phyloP scores from a whole-genome alignment of 805 yeast genomes.

The Yamadazyma akitaensis region DNA sequence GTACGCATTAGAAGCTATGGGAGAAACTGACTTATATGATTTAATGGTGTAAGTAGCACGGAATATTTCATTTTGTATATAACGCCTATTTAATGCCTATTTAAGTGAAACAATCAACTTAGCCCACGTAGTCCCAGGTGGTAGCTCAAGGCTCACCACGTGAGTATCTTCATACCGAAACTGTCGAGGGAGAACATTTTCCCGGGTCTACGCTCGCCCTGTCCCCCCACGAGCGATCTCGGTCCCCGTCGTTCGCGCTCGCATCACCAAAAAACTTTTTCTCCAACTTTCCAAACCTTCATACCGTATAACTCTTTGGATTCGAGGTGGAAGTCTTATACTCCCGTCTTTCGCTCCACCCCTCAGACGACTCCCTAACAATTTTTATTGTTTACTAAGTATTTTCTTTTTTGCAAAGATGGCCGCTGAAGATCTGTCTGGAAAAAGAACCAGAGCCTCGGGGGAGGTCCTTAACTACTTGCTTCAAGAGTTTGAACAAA shows the following conservation, averaged over 20 bases:
- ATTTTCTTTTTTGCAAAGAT: background rate
- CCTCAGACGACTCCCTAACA: background rate
- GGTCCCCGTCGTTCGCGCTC: background rate
- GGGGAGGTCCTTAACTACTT: slow-evolving; percentile 74
- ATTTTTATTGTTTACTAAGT: too few species aligned
- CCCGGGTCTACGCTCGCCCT: background rate
- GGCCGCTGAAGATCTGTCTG: slow-evolving; percentile 4
- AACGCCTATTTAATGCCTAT: background rate
- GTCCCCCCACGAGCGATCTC: background rate
- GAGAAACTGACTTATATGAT: slow-evolving; percentile 29
- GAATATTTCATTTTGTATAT: too few species aligned
- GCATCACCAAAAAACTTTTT: slow-evolving; percentile 4
- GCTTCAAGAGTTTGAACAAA: slow-evolving; percentile 63
- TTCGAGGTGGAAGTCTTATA: background rate
- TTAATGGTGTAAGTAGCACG: slow-evolving; percentile 12
- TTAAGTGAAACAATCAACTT: background rate
- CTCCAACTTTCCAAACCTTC: background rate
- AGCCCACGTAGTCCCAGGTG: background rate
- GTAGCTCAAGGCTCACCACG: background rate
- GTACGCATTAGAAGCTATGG: slow-evolving; percentile 32
- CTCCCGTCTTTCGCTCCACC: background rate
- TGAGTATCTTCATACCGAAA: background rate
- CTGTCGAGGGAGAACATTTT: background rate
- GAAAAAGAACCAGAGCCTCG: slow-evolving; percentile 61
- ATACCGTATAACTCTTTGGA: background rate